A percentile compares a stretch with the other conserved stretches of the same genome.
These are phyloP conservation scores for Xerophyta viscosa DNA, from an alignment of 106 monocot species.

Conservation along the genomic window DNA sequence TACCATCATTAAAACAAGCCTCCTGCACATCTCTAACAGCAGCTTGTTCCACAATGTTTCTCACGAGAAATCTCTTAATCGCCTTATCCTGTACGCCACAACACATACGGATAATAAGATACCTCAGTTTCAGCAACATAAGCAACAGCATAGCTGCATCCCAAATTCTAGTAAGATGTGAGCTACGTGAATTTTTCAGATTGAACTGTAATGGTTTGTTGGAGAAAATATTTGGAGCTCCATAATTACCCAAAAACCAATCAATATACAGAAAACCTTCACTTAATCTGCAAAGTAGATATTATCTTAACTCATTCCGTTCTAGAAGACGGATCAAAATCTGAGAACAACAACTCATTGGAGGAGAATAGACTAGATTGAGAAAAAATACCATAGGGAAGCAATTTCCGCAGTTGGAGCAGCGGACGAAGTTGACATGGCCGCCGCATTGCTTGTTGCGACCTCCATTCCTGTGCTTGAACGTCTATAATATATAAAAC, in stretches of 20 bases:
- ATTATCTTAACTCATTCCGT: too few species aligned
- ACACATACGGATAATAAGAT: not conserved
- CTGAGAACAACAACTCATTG: not conserved
- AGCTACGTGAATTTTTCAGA: too few species aligned
- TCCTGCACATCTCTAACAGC: conserved; percentile 53
- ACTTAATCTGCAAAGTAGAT: too few species aligned
- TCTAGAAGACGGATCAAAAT: not conserved
- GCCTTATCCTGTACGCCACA: conserved; percentile 43
- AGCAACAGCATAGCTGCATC: not conserved
- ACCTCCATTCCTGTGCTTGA: conserved; percentile 78
- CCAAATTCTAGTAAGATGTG: not conserved
- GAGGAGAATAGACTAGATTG: not conserved
- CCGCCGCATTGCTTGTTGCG: conserved; percentile 84
- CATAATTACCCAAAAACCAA: not conserved
- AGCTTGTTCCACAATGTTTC: conserved; percentile 59
- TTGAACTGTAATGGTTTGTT: too few species aligned
- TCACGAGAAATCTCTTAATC: conserved; percentile 50
- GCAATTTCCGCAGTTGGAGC: conserved; percentile 80
- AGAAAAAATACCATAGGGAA: conserved; percentile 40
- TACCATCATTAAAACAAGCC: conserved; percentile 50
- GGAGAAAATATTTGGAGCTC: not conserved
- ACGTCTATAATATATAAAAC: conserved; percentile 32
- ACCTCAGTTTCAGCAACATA: not conserved
- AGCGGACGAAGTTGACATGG: conserved; percentile 70
- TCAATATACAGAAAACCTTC: too few species aligned